These are phyloP conservation scores for Debaryomyces nepalensis DNA, from an alignment of 1,139 yeast genomes.

Conservation along the genomic window DNA sequence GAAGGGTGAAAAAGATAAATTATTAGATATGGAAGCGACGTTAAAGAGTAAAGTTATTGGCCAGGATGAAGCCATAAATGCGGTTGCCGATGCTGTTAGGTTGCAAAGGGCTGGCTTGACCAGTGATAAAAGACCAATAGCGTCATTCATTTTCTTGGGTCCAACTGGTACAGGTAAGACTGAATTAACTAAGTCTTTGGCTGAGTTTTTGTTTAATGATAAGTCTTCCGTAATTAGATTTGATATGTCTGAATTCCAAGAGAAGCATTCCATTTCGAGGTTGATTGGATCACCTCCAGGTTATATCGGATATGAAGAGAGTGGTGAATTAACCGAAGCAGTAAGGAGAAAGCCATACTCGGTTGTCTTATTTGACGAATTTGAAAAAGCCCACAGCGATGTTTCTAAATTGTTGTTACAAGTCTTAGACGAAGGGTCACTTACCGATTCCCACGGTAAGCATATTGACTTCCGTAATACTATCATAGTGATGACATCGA, in stretches of 20 bases:
- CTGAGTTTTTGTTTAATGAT: slow-evolving; percentile 89
- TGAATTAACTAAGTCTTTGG: slow-evolving; percentile 87
- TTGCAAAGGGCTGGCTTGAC: slow-evolving; percentile 96
- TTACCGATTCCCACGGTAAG: slow-evolving; percentile 94
- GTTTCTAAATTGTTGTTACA: slow-evolving; percentile 85
- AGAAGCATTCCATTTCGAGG: slow-evolving; percentile 86
- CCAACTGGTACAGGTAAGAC: slow-evolving; percentile 99
- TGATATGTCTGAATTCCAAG: slow-evolving; percentile 98
- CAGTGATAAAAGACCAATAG: slow-evolving; percentile 91
- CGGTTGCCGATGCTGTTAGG: slow-evolving; percentile 92
- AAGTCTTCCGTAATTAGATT: slow-evolving; percentile 84
- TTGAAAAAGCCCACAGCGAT: slow-evolving; percentile 96
- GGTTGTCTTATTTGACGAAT: slow-evolving; percentile 91
- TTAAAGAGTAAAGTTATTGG: slow-evolving; percentile 84
- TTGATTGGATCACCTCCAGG: slow-evolving; percentile 98
- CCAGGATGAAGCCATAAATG: slow-evolving; percentile 90
- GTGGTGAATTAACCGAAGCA: slow-evolving; percentile 96
- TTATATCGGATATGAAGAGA: slow-evolving; percentile 93
- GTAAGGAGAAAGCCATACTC: slow-evolving; percentile 94
- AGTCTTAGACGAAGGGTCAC: slow-evolving; percentile 91
- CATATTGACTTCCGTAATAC: slow-evolving; percentile 93
- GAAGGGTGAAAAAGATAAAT: slow-evolving; percentile 93
- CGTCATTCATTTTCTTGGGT: slow-evolving; percentile 93
- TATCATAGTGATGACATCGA: slow-evolving; percentile 95
- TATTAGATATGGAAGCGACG: slow-evolving; percentile 83